Conservation (phyloP, 2,329 filamentous ascomycete species). For the Colletotrichum endophyticum region DNA sequence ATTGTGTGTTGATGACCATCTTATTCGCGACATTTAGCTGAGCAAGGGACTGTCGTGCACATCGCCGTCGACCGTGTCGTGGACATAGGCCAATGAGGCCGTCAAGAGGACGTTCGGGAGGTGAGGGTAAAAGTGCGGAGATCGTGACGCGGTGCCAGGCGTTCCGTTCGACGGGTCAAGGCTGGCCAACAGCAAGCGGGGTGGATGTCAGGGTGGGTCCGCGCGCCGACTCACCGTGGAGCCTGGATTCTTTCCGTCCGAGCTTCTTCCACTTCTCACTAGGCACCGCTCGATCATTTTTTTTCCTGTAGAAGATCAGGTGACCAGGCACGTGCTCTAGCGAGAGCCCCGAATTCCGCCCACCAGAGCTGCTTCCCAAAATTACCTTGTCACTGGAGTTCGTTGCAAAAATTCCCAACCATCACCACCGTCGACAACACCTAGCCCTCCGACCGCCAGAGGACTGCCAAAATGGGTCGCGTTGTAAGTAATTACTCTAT, state of each 20-base stretch:
- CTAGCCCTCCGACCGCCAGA: constrained; percentile 22
- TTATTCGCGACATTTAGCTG: not conserved
- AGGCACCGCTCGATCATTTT: not conserved
- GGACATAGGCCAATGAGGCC: not conserved
- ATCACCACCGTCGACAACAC: constrained; percentile 22
- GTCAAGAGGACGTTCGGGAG: not conserved
- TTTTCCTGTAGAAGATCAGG: not conserved
- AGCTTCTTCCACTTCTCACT: not conserved
- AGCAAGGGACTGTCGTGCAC: not conserved
- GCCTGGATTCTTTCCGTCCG: constrained; percentile 4
- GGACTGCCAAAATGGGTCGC: constrained; percentile 55
- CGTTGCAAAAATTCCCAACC: constrained; percentile 4
- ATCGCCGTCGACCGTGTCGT: not conserved
- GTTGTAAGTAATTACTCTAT: constrained; percentile 41
- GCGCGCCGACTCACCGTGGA: not conserved
- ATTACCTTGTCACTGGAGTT: not conserved
- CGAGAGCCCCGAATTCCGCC: constrained; percentile 5
- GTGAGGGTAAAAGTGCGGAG: constrained; percentile 19
- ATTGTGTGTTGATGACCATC: not conserved
- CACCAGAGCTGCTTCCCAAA: not conserved
- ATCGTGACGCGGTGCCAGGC: constrained; percentile 16
- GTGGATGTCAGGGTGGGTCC: not conserved
- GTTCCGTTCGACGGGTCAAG: not conserved
- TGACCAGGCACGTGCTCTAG: constrained; percentile 3
- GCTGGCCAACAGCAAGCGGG: not conserved